Evolutionary conservation across 306 rosid genomes (phyloP), one percentile per base, ranked within the genome.

Genomic region (Glycyrrhiza uralensis): DNA sequence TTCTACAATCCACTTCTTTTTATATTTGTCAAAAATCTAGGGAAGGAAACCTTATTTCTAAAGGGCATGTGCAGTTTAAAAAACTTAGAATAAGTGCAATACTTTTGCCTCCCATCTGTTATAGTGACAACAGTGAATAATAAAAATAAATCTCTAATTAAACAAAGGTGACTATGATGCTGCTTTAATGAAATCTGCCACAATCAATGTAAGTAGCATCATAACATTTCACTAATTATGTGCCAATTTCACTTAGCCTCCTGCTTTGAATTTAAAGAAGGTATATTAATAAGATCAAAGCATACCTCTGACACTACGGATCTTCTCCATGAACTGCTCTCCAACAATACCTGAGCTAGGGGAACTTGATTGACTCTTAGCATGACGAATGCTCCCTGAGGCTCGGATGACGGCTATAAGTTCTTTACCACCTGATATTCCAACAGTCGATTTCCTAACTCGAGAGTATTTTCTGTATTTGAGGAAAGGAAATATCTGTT

Each of bases 351-450:
- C 88, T 5, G 94, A 87, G 79, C 90, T 69, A 29, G 92, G 78
- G 45, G 12, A 32, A 79, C 96, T 80, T 39, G 83, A 78, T 52
- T 90, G 87, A 78, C 90, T 69, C 58, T 71, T 73, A 2, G 74
- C 83, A 68, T 91, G 93, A 64, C 90, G 93, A 55, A 94, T 94
- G 79, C 87, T 84, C 80, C 98, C 98, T 44, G 92, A 88, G 52
- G 98, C 98, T 86, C 98, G 86, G 75, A 94, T 86, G 51, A 94
- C 77, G 68, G 98, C 98, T 78, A 94, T 89, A 81, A 85, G 65
- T 51, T 91, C 91, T 82, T 87, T 86, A 57, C 97, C 91, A 30
- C 96, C 89, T 51, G 92, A 79, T 79, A 94, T 76, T 65, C 96
- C 96, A 71, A 94, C 55, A 54, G 99, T 94, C 87, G 84, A 86